A percentile compares a stretch with the other conserved stretches of the same genome.
phyloP scores from a whole-genome alignment of 2,329 filamentous ascomycete genomes.

The Colletotrichum musae region DNA sequence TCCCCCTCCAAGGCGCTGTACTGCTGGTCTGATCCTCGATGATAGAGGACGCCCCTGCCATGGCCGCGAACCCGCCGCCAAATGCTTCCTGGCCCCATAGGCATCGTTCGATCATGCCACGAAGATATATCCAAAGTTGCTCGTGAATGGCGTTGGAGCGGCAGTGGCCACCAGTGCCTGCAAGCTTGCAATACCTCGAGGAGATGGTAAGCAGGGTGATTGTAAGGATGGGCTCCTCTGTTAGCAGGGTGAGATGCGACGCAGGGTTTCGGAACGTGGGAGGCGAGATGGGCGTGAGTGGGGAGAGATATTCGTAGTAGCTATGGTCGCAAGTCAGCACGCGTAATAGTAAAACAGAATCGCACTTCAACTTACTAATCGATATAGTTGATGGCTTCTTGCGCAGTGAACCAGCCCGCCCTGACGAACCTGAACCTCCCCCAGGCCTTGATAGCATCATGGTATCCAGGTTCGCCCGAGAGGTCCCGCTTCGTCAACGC shows the following conservation, averaged over 20 bases:
- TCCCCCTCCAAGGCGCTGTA: conserved; percentile 78
- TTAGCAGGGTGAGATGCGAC: conserved; percentile 84
- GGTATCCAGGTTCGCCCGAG: conserved; percentile 68
- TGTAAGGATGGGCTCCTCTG: conserved; percentile 92
- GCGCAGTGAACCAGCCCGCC: conserved; percentile 94
- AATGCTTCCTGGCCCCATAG: conserved; percentile 98
- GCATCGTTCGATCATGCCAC: conserved; percentile 94
- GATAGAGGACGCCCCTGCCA: conserved; percentile 37
- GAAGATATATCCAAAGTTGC: conserved; percentile 93
- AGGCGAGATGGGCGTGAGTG: conserved; percentile 92
- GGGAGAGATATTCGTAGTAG: conserved; percentile 93
- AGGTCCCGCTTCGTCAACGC: conserved; percentile 60
- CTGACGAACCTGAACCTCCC: conserved; percentile 93
- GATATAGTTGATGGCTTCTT: conserved; percentile 94
- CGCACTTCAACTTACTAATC: conserved; percentile 76
- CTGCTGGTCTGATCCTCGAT: conserved; percentile 73
- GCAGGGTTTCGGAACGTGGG: conserved; percentile 89
- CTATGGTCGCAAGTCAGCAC: conserved; percentile 55
- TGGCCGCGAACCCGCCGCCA: conserved; percentile 78
- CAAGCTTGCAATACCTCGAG: conserved; percentile 86
- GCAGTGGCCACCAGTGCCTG: conserved; percentile 84
- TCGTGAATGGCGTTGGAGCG: conserved; percentile 94
- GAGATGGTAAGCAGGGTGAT: conserved; percentile 93
- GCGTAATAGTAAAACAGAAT: not conserved
- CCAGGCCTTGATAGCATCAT: conserved; percentile 88